Evolutionary conservation across 108 stramenopile genomes (phyloP).

Genomic region (Mediolabrus comicus): DNA sequence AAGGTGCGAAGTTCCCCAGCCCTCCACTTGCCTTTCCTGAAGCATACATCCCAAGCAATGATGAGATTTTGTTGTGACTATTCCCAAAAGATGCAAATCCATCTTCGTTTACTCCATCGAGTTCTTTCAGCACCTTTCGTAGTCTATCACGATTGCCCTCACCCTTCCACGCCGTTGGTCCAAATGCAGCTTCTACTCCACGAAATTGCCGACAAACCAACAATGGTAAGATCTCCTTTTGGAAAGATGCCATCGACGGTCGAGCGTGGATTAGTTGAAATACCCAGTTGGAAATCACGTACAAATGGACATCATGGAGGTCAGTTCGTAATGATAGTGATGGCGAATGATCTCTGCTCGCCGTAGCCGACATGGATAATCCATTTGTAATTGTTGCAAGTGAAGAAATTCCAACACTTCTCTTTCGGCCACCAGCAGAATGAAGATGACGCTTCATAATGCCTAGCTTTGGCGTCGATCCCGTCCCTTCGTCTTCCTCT

Average conservation of each 20-base stretch:
- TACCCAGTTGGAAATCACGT: conserved; percentile 82
- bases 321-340: conserved; percentile 44
- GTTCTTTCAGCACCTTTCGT: conserved; percentile 14
- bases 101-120: conserved; percentile 16
- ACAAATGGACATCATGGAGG: conserved; percentile 74
- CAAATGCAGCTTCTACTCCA: conserved; percentile 70
- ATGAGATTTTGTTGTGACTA: conserved; percentile 10
- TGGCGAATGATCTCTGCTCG: conserved; percentile 27
- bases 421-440: conserved; percentile 30
- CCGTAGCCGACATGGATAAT: conserved; percentile 19
- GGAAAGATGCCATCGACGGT: conserved; percentile 43
- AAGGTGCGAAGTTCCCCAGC: conserved; percentile 13
- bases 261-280: conserved; percentile 55
- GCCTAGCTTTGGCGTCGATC: conserved; percentile 69
- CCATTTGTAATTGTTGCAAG: neutral
- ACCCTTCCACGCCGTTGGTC: conserved; percentile 34
- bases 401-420: conserved; percentile 39
- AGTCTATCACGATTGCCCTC: conserved; percentile 23
- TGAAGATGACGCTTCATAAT: conserved; percentile 62
- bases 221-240: conserved; percentile 73
- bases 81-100: conserved; percentile 1
- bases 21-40: conserved; percentile 9
- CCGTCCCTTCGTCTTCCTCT: conserved; percentile 75
- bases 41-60: conserved; percentile 21
- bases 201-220: conserved; percentile 73